phyloP scores from a whole-genome alignment of 768 basidiomycete species.

The Trametes gibbosa region DNA sequence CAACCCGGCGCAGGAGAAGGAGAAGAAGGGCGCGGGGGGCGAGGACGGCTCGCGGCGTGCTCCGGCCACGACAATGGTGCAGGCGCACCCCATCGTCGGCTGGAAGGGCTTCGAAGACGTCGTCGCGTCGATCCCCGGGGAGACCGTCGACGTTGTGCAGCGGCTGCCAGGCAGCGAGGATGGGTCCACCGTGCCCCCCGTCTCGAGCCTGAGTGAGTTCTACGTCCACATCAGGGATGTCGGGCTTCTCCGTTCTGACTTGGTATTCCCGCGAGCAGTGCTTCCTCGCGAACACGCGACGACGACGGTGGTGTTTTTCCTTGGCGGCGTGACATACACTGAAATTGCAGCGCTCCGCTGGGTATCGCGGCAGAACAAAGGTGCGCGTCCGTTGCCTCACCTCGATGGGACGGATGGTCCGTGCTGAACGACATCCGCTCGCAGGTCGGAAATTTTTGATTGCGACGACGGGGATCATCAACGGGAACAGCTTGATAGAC shows the following conservation, averaged over 20 bases:
- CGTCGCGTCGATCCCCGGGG: conserved; percentile 76
- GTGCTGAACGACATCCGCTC: background rate
- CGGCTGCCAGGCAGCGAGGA: conserved; percentile 34
- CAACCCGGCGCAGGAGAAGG: conserved; percentile 64
- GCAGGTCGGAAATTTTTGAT: conserved; percentile 85
- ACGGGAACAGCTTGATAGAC: conserved; percentile 69
- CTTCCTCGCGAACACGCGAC: conserved; percentile 57
- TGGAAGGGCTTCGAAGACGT: conserved; percentile 99
- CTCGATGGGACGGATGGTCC: background rate
- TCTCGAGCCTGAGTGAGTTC: conserved; percentile 34
- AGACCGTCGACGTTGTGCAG: conserved; percentile 76
- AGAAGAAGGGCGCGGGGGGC: conserved; percentile 41
- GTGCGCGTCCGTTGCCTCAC: conserved; percentile 35
- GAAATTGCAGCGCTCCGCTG: conserved; percentile 95
- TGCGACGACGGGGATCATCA: conserved; percentile 89
- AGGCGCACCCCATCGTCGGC: conserved; percentile 89
- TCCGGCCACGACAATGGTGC: conserved; percentile 49
- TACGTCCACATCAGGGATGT: background rate
- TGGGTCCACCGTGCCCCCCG: conserved; percentile 25
- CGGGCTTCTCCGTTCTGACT: background rate
- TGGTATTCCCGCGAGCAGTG: conserved; percentile 31
- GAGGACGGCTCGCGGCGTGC: conserved; percentile 37
- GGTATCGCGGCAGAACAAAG: conserved; percentile 84
- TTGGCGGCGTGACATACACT: conserved; percentile 96
- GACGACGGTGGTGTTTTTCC: conserved; percentile 92